Evolutionary conservation across 225 moss, liverwort and hornwort species (phyloP).

Genomic region (Rhytidiadelphus loreus): DNA sequence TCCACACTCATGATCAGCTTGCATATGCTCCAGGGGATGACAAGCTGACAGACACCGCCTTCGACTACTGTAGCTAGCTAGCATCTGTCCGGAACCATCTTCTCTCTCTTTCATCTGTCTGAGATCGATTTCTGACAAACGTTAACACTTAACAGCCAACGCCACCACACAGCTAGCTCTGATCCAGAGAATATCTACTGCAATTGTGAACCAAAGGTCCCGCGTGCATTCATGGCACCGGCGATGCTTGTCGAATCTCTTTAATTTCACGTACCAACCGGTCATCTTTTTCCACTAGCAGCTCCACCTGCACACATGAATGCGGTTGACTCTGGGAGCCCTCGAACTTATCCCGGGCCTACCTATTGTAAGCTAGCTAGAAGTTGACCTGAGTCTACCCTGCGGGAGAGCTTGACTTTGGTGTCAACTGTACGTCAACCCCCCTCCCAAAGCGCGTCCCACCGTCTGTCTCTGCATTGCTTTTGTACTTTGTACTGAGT

Average conservation of each 20-base stretch:
- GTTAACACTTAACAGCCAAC: too few relatives aligned
- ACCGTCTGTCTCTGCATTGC: not conserved
- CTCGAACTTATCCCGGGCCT: not conserved
- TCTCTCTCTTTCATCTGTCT: not conserved
- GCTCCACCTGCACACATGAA: not conserved
- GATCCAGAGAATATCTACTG: not conserved
- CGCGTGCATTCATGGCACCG: not conserved
- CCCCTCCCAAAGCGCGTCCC: not conserved
- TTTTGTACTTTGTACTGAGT: not conserved
- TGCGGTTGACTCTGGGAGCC: not conserved
- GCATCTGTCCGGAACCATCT: not conserved
- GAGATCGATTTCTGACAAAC: not conserved
- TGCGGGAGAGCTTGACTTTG: not conserved
- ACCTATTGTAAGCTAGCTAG: not conserved
- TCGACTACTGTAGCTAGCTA: too few relatives aligned
- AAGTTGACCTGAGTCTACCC: not conserved
- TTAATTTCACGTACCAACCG: not conserved
- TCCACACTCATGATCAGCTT: not conserved
- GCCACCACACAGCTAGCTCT: not conserved
- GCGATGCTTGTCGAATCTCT: not conserved
- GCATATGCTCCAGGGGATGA: not conserved
- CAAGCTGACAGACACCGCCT: not conserved
- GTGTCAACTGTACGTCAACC: not conserved
- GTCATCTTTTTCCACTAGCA: not conserved
- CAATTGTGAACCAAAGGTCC: not conserved